Percentiles rank a stretch among this genome's conserved stretches.
These are phyloP conservation scores for Hypoxylon subgilvum DNA, from an alignment of 495 filamentous ascomycete genomes.

Conservation along the genomic window DNA sequence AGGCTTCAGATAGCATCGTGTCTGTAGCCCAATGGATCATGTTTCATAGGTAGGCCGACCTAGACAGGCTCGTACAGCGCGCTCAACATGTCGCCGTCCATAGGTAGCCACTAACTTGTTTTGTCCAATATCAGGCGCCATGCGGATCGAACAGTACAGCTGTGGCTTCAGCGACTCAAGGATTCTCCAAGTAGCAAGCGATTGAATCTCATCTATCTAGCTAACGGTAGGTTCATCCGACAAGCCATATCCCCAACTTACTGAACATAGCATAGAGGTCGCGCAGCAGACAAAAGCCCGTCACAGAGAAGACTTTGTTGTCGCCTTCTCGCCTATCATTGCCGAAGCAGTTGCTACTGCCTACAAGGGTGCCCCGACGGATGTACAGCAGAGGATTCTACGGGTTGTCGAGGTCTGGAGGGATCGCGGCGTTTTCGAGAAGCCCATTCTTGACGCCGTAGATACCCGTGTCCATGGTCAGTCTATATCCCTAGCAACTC, in stretches of 20 bases:
- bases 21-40: conserved; percentile 98
- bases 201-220: conserved; percentile 90
- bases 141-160: conserved; percentile 81
- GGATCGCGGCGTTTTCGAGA: conserved; percentile 83
- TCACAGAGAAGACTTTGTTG: conserved; percentile 86
- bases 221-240: conserved; percentile 71
- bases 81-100: not conserved
- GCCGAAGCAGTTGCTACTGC: conserved; percentile 82
- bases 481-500: conserved; percentile 3
- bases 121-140: conserved; percentile 68
- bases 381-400: conserved; percentile 84
- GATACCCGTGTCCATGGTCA: conserved; percentile 80
- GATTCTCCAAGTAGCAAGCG: conserved; percentile 83
- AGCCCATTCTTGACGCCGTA: conserved; percentile 74
- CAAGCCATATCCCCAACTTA: not conserved
- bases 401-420: conserved; percentile 95
- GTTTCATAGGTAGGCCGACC: conserved; percentile 82
- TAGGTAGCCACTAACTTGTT: conserved; percentile 22
- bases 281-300: conserved; percentile 92
- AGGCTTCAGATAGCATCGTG: conserved; percentile 94
- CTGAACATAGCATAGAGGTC: conserved; percentile 69
- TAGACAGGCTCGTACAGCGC: conserved; percentile 6
- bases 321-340: conserved; percentile 88
- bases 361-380: conserved; percentile 82
- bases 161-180: conserved; percentile 88